A percentile compares a stretch with the other conserved stretches of the same genome.
Conservation (phyloP, 345 rosid genomes). For the Erodium maritimum region DNA sequence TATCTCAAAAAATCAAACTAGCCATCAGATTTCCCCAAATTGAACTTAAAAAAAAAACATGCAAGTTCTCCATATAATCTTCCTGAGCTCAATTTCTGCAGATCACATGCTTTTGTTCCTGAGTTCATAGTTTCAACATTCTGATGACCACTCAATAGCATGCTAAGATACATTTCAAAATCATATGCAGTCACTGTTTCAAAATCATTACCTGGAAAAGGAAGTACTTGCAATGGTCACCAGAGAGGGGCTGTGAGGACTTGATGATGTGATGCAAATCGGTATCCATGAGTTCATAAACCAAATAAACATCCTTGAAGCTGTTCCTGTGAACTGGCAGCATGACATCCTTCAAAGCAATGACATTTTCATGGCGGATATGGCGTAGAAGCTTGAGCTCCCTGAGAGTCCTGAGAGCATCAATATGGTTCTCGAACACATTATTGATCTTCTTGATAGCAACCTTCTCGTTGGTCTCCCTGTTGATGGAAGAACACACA, state of each 20-base stretch:
- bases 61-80: too few species aligned
- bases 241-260: conserved; percentile 57
- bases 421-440: conserved; percentile 62
- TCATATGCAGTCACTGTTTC: background rate
- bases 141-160: too few species aligned
- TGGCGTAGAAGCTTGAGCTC: conserved; percentile 75
- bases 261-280: conserved; percentile 80
- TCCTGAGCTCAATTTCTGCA: too few species aligned
- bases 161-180: too few species aligned
- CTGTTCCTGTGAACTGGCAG: conserved; percentile 40
- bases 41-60: too few species aligned
- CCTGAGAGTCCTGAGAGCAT: conserved; percentile 56
- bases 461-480: conserved; percentile 69
- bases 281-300: conserved; percentile 87
- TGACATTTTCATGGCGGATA: conserved; percentile 69
- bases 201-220: conserved; percentile 50
- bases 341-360: conserved; percentile 79
- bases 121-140: too few species aligned
- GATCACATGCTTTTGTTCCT: too few species aligned
- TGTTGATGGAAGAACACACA: conserved; percentile 69
- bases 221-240: conserved; percentile 76
- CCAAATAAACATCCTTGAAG: conserved; percentile 79
- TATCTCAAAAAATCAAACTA: too few species aligned
- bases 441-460: conserved; percentile 82
- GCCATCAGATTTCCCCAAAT: too few species aligned